Evolutionary conservation across 2,329 filamentous ascomycete species (phyloP).

Genomic region (Pseudonectria buxi): DNA sequence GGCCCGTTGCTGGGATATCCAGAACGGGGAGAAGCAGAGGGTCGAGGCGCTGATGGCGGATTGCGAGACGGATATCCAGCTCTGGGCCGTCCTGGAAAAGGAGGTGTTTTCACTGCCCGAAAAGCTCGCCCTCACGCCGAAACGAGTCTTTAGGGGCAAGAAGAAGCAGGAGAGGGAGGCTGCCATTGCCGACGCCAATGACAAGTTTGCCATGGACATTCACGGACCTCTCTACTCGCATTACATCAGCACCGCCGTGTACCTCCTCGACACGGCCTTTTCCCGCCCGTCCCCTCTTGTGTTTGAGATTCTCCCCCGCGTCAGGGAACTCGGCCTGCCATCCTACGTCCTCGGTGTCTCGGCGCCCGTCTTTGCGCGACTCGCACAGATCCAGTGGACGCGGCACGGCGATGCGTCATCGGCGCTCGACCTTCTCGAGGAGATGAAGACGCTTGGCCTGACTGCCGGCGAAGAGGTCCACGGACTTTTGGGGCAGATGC

Average conservation of each 20-base stretch:
- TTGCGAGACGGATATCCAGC: constrained; percentile 53
- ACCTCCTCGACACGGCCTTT: constrained; percentile 52
- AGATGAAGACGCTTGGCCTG: constrained; percentile 60
- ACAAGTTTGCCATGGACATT: constrained; percentile 42
- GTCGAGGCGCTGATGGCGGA: constrained; percentile 48
- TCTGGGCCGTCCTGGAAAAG: constrained; percentile 61
- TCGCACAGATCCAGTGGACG: constrained; percentile 56
- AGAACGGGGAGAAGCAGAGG: constrained; percentile 41
- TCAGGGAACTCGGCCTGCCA: constrained; percentile 61
- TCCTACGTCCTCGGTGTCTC: constrained; percentile 67
- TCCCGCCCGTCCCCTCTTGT: constrained; percentile 49
- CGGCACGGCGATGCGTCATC: constrained; percentile 51
- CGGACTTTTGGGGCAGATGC: constrained; percentile 23
- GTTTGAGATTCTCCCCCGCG: constrained; percentile 55
- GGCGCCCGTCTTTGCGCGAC: constrained; percentile 61
- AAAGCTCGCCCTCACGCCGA: constrained; percentile 30
- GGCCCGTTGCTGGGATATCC: constrained; percentile 28
- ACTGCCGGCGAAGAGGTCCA: constrained; percentile 40
- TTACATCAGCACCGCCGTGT: constrained; percentile 51
- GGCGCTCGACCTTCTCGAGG: constrained; percentile 51
- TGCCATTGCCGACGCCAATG: constrained; percentile 6
- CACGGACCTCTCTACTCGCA: constrained; percentile 60
- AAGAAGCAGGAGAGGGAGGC: constrained; percentile 6
- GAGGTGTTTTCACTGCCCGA: constrained; percentile 59
- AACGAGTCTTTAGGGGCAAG: constrained; percentile 9